phyloP scores from a whole-genome alignment of 768 basidiomycete genomes.

The Lactarius sanguifluus region DNA sequence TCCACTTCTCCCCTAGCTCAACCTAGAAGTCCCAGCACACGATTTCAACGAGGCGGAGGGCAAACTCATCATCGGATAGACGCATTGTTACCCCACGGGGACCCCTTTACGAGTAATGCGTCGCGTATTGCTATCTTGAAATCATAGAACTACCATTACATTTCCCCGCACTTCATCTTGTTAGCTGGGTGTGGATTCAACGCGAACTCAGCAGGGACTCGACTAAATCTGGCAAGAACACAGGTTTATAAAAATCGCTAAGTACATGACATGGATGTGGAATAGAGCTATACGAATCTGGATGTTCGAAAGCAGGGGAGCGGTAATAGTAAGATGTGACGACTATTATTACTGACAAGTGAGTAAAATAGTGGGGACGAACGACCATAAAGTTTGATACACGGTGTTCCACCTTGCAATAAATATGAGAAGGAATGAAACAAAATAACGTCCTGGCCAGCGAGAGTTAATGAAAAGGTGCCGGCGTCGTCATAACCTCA shows the following conservation, averaged over 20 bases:
- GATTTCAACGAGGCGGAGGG: conserved; percentile 84
- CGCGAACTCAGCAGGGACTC: neutral
- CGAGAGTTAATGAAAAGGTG: neutral
- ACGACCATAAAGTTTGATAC: neutral
- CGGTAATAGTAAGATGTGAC: conserved; percentile 22
- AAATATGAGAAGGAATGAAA: neutral
- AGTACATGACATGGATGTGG: conserved; percentile 15
- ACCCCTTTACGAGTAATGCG: conserved; percentile 3
- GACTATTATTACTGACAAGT: conserved; percentile 17
- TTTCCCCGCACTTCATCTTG: neutral
- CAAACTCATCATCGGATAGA: conserved; percentile 83
- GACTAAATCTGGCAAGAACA: neutral
- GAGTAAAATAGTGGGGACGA: conserved; percentile 4
- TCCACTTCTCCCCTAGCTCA: conserved; percentile 55
- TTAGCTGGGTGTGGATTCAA: neutral
- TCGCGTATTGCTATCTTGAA: conserved; percentile 8
- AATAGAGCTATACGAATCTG: conserved; percentile 11
- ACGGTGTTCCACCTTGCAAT: neutral
- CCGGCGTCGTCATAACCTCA: conserved; percentile 9
- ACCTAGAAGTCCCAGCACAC: conserved; percentile 90
- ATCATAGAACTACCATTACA: conserved; percentile 19
- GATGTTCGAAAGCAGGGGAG: conserved; percentile 9
- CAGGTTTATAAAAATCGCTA: neutral
- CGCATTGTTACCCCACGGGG: neutral
- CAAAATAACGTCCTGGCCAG: neutral